phyloP scores from a whole-genome alignment of 257 asterid genomes.

The Solanum pennellii region DNA sequence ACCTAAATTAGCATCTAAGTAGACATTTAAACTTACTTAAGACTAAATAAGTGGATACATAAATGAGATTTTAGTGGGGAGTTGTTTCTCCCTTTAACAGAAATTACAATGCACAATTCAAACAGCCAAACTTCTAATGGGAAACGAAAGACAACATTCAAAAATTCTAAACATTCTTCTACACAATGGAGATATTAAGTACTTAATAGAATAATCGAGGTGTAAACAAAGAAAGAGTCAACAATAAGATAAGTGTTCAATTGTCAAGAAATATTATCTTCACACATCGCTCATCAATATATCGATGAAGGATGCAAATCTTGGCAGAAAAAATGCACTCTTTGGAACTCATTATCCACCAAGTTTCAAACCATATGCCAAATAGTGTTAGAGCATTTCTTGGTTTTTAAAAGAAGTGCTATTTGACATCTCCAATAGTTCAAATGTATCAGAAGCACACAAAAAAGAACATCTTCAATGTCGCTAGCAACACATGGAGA shows the following conservation, averaged over 20 bases:
- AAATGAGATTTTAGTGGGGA: neutral
- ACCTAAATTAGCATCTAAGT: no score
- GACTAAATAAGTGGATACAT: neutral
- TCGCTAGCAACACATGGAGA: neutral
- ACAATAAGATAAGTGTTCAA: neutral
- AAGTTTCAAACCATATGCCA: neutral
- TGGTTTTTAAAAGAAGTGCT: neutral
- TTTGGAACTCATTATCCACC: neutral
- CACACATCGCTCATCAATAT: neutral
- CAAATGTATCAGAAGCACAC: neutral
- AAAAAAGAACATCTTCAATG: neutral
- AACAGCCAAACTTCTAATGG: neutral
- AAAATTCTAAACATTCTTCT: neutral
- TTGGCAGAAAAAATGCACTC: neutral
- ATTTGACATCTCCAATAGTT: neutral
- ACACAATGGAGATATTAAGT: neutral
- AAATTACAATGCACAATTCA: neutral
- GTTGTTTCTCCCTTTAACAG: neutral
- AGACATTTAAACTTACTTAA: neutral
- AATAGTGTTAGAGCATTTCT: neutral
- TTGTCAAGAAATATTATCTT: no score
- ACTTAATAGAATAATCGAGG: neutral
- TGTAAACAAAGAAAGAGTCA: no score
- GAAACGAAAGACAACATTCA: neutral
- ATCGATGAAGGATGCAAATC: neutral